Conservation (phyloP, 2,329 filamentous ascomycete species). For the Amylocarpus encephaloides region DNA sequence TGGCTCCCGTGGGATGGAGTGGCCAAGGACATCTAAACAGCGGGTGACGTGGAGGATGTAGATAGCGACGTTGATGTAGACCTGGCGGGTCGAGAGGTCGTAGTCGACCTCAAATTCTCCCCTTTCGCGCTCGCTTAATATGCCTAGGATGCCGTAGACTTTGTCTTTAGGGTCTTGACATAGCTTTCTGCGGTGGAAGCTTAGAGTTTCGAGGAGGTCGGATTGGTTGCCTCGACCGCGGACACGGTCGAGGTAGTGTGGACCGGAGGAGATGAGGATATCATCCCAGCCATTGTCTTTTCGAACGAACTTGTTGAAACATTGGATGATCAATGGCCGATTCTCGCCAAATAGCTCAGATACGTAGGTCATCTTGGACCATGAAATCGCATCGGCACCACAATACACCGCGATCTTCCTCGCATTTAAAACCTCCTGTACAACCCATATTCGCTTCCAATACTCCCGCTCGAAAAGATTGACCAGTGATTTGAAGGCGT, state of each 20-base stretch:
- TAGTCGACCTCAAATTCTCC: constrained; percentile 31
- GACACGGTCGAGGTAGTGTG: neutral
- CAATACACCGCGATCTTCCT: constrained; percentile 23
- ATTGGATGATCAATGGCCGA: neutral
- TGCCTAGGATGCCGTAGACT: constrained; percentile 33
- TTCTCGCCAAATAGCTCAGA: neutral
- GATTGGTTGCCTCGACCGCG: neutral
- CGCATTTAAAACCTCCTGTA: constrained; percentile 30
- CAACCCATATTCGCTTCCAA: constrained; percentile 33
- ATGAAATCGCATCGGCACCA: constrained; percentile 20
- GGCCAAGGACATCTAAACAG: constrained; percentile 33
- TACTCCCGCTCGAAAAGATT: constrained; percentile 33
- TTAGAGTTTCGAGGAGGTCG: constrained; percentile 24
- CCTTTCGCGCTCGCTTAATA: constrained; percentile 27
- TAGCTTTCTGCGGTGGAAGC: constrained; percentile 25
- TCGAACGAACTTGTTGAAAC: neutral
- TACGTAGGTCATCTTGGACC: constrained; percentile 15
- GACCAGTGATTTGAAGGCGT: constrained; percentile 25
- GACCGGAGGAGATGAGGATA: neutral
- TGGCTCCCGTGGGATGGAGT: constrained; percentile 13
- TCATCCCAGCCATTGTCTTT: neutral
- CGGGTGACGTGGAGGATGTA: constrained; percentile 25
- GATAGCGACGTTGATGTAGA: constrained; percentile 34
- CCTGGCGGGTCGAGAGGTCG: constrained; percentile 28
- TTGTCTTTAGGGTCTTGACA: constrained; percentile 33